Conservation (phyloP, 306 rosid species). For the Prunus persica region Prunus_persica_NCBIv2 NC_034013.1:17896001-17896500, state of each 20-base stretch:
- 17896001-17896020: too few relatives aligned
- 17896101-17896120: background rate
- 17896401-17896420: constrained; percentile 25
- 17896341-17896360: constrained; percentile 51
- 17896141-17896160: background rate
- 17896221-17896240: constrained; percentile 68
- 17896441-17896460: constrained; percentile 71
- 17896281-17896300: constrained; percentile 69
- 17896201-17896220: constrained; percentile 69
- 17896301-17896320: constrained; percentile 62
- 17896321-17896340: constrained; percentile 53
- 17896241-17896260: constrained; percentile 70
- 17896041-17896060: background rate
- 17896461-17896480: background rate
- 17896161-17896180: background rate
- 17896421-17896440: constrained; percentile 71
- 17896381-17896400: constrained; percentile 56
- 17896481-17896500: background rate
- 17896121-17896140: background rate
- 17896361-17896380: constrained; percentile 51
- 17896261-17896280: constrained; percentile 67
- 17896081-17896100: background rate
- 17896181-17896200: constrained; percentile 47
- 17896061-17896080: background rate
- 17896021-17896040: too few relatives aligned